Evolutionary conservation across 106 monocot genomes (phyloP), one percentile per base, ranked within the genome.

Genomic region (Triglochin maritima): DNA sequence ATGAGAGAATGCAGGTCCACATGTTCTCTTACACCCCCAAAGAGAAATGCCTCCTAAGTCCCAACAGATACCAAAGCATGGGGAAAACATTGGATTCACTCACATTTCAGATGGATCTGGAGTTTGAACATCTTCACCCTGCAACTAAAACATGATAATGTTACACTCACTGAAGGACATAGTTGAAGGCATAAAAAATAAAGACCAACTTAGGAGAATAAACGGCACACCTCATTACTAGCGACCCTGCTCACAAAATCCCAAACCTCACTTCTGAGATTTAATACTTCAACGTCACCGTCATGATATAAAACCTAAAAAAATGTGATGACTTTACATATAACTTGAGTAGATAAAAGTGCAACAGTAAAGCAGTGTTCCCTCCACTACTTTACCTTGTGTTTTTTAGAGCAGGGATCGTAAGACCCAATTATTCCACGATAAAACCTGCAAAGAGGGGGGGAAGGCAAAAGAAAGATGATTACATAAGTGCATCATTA

Each of bases 341-440:
- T 7, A 48, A 47, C 15, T n/a, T 17, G 16, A 14, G 12, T 12
- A 10, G 44, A 49, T 7, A 46, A 9, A 41, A 53, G 13, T 15
- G 3, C 16, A 46, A 47, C 29, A 2, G 15, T 15, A 17, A 70
- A 55, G n/a, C 12, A 44, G n/a, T 29, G 49, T 17, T 17, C 3
- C 13, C 7, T 6, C 6, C 6, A 15, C 3, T 4, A 16, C 29
- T n/a, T 62, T 69, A 76, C 76, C 69, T 61, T 76, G 46, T 76
- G 76, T 49, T 55, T 76, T 63, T 54, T 70, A 12, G 69, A 63
- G 6, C 44, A 6, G 4, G 51, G 63, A 57, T 62, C 45, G 49
- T 57, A 76, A 41, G 69, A 76, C 14, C 64, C 76, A 54, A 76
- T 63, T 46, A 76, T 55, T 46, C 76, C 76, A 48, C 47, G 53